Evolutionary conservation across 2,329 filamentous ascomycete species (phyloP), one percentile per base, ranked within the genome.

Genomic region (Berkeleyomyces basicola): DNA sequence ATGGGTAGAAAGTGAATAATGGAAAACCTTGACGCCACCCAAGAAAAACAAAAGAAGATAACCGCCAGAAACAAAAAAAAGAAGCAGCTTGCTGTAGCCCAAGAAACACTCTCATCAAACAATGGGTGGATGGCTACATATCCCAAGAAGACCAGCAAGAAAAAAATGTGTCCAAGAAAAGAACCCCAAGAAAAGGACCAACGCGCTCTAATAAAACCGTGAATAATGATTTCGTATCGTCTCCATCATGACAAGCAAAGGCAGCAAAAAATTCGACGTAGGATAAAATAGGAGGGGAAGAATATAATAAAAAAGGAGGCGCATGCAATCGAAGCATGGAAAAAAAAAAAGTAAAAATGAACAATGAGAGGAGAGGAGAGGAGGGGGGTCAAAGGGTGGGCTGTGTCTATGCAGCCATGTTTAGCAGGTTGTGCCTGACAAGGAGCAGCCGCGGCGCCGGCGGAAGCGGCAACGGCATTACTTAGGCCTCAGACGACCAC

Each of bases 221-320:
- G 53, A 58, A 40, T 40, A 51, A 62, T 47, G 53, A 62, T 44
- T 62, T 63, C 55, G n/a, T 62, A 62, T 44, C 61, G 43, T 63
- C 55, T 43, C 53, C 11, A 62, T 44, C 40, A 58, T 57, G n/a
- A 11, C 53, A 43, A 53, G 44, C 40, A 49, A 51, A 33, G 47
- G 36, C 33, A 58, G 40, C 31, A 39, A 43, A 43, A 51, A 49
- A 62, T 16, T 42, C 39, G 42, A 58, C 31, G 46, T 57, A 7
- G 40, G 31, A 59, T 51, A 58, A 37, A 44, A 44, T 6, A 39
- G 42, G 36, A 47, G 16, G 23, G 40, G 16, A 42, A 16, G 4
- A 44, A 10, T 46, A 46, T 61, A 51, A 36, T 39, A 61, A 59
- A 42, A 42, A 47, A 11, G 37, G 42, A 58, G 36, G 36, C 57